Evolutionary conservation across 257 asterid species (phyloP), one percentile per base, ranked within the genome.

Genomic region (Haberlea rhodopensis): DNA sequence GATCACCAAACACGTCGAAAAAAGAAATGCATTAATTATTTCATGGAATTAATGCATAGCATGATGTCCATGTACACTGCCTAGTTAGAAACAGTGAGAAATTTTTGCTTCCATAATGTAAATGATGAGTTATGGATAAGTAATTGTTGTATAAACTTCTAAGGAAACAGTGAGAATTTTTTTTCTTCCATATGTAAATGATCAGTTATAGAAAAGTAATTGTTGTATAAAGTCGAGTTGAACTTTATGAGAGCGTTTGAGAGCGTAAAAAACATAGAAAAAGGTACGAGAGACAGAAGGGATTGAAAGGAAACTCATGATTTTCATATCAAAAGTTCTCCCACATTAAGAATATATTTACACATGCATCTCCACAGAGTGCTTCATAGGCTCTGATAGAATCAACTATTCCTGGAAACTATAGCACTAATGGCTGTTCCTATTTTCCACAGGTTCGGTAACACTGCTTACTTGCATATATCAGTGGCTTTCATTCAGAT

Each of bases 401-500:
- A 20, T 32, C n/a, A 19, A 24, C 32, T 65, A 22, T 72, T 32
- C 64, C 31, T 59, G 28, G 13, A 25, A 40, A 34, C 54, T 5
- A 9, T 16, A 31, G 57, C 24, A 34, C n/a, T 48, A 19, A 23
- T 15, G 22, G 67, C 54, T 28, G 11, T 29, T 43, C 22, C 26
- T 56, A 19, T 23, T 73, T 40, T 55, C 53, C 66, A 60, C 85
- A 87, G 95, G 95, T 87, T 87, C 76, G 95, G 95, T 72, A 87
- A 87, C 78, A 87, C 95, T 1, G 95, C 95, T 23, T 87, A 84
- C 79, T 75, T 87, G 76, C 84, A 80, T 71, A 87, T 87, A 48
- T 87, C 95, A 15, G 95, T 87, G 27, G 92, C 95, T 57, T 87
- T 87, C 88, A 87, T 87, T 82, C 95, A 87, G 81, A 87, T 87